Evolutionary conservation across 2,329 filamentous ascomycete species (phyloP), one percentile per base, ranked within the genome.

Genomic region (Ophiostoma ips): DNA sequence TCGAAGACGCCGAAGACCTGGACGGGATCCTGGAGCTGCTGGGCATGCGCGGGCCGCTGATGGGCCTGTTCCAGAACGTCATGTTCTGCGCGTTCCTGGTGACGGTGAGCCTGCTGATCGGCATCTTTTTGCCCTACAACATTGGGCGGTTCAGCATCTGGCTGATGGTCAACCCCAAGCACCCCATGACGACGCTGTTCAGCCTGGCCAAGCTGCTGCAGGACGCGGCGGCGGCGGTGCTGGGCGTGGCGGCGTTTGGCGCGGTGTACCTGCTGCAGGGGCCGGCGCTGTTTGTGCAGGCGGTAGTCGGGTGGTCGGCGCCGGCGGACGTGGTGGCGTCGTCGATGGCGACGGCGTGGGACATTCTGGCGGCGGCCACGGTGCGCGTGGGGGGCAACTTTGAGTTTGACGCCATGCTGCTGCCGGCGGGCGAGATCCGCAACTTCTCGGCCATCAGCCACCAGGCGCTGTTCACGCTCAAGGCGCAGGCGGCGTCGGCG

Each of bases 11-110:
- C 10, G 92, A 98, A 65, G 92, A 98, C 61, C 79, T 98, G 15
- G 92, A 98, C 62, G 92, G 92, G 0, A 86, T 98, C 48, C 81
- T 98, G 71, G 92, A 98, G 63, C 77, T 98, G 15, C 84, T 98
- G 52, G 92, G 92, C 35, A 94, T 98, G 84, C 87, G 94, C 60
- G 92, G 92, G 0, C 92, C 92, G 0, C 73, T 98, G 3, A 83
- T 84, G 13, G 88, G 87, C 3, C 75, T 98, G 6, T 80, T 96
- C 57, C 92, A 98, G 61, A 98, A 98, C 58, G 88, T 86, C 50
- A 81, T 95, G 15, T 98, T 98, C 65, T 95, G 90, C 62, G 83
- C 85, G 8, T 83, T 96, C 43, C 73, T 98, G 28, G 87, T 98
- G 13, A 84, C 86, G 1, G 77, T 90, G 48, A 94, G 89, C 13